These are phyloP conservation scores for Talaromyces sp. DNA, from an alignment of 2,329 filamentous ascomycete species.

Conservation along the genomic window DNA sequence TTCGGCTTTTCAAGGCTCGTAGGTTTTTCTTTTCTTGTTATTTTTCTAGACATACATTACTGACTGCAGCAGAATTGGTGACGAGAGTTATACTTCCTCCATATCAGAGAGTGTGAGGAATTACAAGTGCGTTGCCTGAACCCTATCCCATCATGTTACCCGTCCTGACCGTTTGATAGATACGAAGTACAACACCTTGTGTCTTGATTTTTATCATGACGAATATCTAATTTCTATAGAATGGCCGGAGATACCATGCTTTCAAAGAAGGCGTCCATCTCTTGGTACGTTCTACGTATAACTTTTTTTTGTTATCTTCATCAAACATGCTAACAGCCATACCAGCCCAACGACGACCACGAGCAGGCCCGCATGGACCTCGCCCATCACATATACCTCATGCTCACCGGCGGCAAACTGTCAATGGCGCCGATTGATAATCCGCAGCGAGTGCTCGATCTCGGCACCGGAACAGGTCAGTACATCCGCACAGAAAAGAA, in stretches of 20 bases:
- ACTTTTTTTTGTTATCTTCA: neutral
- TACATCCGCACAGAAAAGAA: neutral
- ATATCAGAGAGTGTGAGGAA: constrained; percentile 12
- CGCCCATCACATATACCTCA: constrained; percentile 19
- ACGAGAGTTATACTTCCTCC: constrained; percentile 12
- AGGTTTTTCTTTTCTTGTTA: neutral
- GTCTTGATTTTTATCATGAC: neutral
- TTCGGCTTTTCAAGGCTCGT: constrained; percentile 13
- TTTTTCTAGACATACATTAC: neutral
- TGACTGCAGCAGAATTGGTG: constrained; percentile 8
- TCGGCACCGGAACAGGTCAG: constrained; percentile 28
- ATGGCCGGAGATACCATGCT: constrained; percentile 24
- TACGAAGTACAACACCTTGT: constrained; percentile 8
- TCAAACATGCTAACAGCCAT: neutral
- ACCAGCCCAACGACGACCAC: constrained; percentile 18
- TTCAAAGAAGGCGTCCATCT: constrained; percentile 18
- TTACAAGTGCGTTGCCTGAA: constrained; percentile 9
- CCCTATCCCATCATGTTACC: neutral
- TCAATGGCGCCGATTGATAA: constrained; percentile 11
- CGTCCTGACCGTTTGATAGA: neutral
- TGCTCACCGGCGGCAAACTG: constrained; percentile 15
- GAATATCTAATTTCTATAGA: constrained; percentile 2
- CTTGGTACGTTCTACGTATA: constrained; percentile 6
- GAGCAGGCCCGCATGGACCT: constrained; percentile 20
- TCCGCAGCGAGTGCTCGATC: constrained; percentile 26